phyloP scores from a whole-genome alignment of 192 early-diverging fungal species.

The Chytriomyces hyalinus region DNA sequence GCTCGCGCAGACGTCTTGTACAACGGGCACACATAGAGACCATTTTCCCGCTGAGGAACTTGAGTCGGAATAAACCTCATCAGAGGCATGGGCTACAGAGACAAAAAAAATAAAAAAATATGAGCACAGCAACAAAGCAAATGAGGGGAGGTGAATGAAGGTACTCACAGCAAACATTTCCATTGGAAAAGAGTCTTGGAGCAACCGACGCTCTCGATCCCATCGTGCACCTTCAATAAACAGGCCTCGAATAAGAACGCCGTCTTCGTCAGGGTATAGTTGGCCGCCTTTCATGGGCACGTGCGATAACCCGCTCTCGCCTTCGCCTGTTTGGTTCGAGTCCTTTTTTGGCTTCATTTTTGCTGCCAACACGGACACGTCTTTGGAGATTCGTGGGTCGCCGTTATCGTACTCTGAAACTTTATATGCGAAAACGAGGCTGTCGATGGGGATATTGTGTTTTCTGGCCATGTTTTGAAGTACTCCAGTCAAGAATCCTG shows the following conservation, averaged over 20 bases:
- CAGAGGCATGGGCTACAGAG: conserved; percentile 57
- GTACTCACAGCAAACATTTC: conserved; percentile 66
- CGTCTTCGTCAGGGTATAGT: conserved; percentile 49
- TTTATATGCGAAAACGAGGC: conserved; percentile 56
- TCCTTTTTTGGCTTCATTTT: conserved; percentile 2
- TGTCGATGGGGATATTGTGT: conserved; percentile 67
- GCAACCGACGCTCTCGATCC: conserved; percentile 55
- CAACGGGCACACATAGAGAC: conserved; percentile 59
- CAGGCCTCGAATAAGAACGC: conserved; percentile 61
- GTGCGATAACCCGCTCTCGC: background rate
- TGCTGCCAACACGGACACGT: conserved; percentile 19
- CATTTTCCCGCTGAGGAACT: conserved; percentile 34
- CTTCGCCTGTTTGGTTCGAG: background rate
- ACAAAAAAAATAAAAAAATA: background rate
- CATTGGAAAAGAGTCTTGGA: conserved; percentile 69
- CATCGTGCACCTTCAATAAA: conserved; percentile 67
- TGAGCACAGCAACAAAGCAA: background rate
- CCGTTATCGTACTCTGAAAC: conserved; percentile 53
- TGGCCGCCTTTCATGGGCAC: background rate
- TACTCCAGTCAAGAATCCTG: conserved; percentile 64
- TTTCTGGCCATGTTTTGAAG: conserved; percentile 66
- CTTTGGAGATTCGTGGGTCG: conserved; percentile 28
- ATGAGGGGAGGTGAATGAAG: background rate
- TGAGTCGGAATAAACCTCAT: conserved; percentile 63
- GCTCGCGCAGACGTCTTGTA: conserved; percentile 69